Percentiles rank a stretch among this genome's conserved stretches.
Evolutionary conservation across 345 rosid genomes (phyloP).

Genomic region (Populus nigra): DNA sequence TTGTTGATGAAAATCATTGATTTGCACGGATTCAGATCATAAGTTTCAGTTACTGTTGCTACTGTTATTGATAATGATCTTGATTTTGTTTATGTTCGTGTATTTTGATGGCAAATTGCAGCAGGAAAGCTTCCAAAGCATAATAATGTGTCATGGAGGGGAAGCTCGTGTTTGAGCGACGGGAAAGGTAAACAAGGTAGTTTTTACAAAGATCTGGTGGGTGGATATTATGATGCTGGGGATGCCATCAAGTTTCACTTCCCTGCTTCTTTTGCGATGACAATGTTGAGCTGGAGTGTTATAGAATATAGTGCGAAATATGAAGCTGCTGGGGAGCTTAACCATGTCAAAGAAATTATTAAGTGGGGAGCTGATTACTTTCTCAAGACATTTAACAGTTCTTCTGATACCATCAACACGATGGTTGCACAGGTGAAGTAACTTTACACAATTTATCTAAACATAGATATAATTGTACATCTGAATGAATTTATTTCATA

Average conservation of each 20-base stretch:
- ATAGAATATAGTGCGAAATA: slow-evolving; percentile 92
- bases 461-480: not conserved
- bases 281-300: slow-evolving; percentile 98
- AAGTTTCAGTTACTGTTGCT: not conserved
- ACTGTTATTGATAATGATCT: not conserved
- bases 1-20: not conserved
- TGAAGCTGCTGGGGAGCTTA: slow-evolving; percentile 89
- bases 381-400: slow-evolving; percentile 81
- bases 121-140: slow-evolving; percentile 91
- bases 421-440: slow-evolving; percentile 66
- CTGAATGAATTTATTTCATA: not conserved
- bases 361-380: slow-evolving; percentile 95
- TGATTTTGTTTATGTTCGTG: not conserved
- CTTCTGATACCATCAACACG: slow-evolving; percentile 64
- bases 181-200: slow-evolving; percentile 58
- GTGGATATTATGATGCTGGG: slow-evolving; percentile 94
- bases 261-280: slow-evolving; percentile 85
- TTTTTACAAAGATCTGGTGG: slow-evolving; percentile 62
- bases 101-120: slow-evolving; percentile 22
- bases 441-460: not conserved
- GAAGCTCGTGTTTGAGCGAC: slow-evolving; percentile 72
- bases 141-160: slow-evolving; percentile 94
- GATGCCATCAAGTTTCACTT: slow-evolving; percentile 94
- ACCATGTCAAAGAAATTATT: slow-evolving; percentile 80
- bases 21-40: not conserved